A percentile compares a stretch with the other conserved stretches of the same genome.
Conservation (phyloP, 2,329 filamentous ascomycete species). For the Cladobotryum protrusum region DNA sequence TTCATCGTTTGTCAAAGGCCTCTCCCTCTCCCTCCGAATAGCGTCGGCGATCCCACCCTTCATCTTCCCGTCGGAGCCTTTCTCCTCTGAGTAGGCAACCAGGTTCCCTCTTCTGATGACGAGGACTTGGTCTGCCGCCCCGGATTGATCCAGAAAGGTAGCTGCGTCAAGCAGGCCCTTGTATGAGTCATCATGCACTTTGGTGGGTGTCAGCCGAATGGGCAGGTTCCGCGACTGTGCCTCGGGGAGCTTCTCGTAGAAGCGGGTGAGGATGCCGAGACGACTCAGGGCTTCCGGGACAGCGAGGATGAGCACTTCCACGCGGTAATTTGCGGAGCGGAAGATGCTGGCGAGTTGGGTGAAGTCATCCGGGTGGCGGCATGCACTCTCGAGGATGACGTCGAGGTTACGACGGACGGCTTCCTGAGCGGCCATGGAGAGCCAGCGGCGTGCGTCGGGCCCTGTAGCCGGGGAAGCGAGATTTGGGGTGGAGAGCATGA, state of each 20-base stretch:
- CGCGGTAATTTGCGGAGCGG: conserved; percentile 26
- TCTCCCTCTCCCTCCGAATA: conserved; percentile 21
- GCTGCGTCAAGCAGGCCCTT: conserved; percentile 32
- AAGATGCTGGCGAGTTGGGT: conserved; percentile 30
- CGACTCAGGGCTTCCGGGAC: conserved; percentile 36
- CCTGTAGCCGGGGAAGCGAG: conserved; percentile 35
- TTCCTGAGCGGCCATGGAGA: conserved; percentile 31
- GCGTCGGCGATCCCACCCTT: conserved; percentile 17
- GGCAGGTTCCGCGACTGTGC: conserved; percentile 30
- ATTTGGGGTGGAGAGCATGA: conserved; percentile 24
- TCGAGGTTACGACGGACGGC: conserved; percentile 27
- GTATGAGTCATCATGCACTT: conserved; percentile 42
- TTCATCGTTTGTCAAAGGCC: conserved; percentile 24
- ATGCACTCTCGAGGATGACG: conserved; percentile 40
- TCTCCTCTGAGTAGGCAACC: conserved; percentile 25
- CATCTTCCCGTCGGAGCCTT: conserved; percentile 1
- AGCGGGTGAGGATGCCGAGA: conserved; percentile 37
- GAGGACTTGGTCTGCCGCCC: conserved; percentile 29
- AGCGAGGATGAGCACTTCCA: conserved; percentile 37
- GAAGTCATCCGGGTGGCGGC: conserved; percentile 38
- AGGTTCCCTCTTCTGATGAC: conserved; percentile 33
- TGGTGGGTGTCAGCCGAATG: conserved; percentile 35
- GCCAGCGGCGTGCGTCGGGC: conserved; percentile 39
- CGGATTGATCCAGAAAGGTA: conserved; percentile 28
- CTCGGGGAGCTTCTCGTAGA: conserved; percentile 30